A percentile compares a stretch with the other conserved stretches of the same genome.
These are phyloP conservation scores for Rugonectria rugulosa DNA, from an alignment of 2,329 filamentous ascomycete species.

Conservation along the genomic window DNA sequence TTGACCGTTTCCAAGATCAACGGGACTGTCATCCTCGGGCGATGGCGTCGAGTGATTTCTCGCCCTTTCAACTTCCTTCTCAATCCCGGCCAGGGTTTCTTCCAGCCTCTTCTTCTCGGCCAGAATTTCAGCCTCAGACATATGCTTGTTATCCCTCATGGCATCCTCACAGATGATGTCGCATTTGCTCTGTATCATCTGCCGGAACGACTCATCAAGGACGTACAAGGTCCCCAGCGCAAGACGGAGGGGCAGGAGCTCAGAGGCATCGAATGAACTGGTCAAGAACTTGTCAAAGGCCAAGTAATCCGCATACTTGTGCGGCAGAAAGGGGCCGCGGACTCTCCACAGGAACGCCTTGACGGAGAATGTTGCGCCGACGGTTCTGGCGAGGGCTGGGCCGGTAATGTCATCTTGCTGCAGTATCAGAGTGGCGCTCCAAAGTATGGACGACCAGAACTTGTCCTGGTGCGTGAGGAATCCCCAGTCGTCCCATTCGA, in stretches of 20 bases:
- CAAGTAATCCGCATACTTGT: slow-evolving; percentile 7
- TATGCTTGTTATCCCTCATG: neutral
- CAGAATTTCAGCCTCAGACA: neutral
- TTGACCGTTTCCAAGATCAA: too few species aligned
- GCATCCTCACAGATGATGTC: neutral
- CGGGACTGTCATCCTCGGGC: too few species aligned
- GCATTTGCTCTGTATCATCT: neutral
- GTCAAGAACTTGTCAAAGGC: slow-evolving; percentile 6
- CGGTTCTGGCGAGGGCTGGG: neutral
- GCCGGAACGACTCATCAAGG: slow-evolving; percentile 5
- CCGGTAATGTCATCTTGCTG: neutral
- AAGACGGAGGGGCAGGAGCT: slow-evolving; percentile 5
- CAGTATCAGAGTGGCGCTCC: neutral
- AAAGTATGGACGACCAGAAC: slow-evolving; percentile 13
- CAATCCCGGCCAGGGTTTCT: neutral
- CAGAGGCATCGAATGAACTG: neutral
- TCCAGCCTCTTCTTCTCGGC: neutral
- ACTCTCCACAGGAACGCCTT: slow-evolving; percentile 4
- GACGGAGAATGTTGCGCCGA: neutral
- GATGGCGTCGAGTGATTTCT: too few species aligned
- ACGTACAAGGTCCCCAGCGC: slow-evolving; percentile 9
- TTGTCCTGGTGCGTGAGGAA: slow-evolving; percentile 8
- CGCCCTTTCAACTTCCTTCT: neutral
- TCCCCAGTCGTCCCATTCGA: slow-evolving; percentile 18
- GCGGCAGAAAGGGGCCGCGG: neutral